phyloP scores from a whole-genome alignment of 1,284 basidiomycete species.

The Ceratobasidium sp. region DNA sequence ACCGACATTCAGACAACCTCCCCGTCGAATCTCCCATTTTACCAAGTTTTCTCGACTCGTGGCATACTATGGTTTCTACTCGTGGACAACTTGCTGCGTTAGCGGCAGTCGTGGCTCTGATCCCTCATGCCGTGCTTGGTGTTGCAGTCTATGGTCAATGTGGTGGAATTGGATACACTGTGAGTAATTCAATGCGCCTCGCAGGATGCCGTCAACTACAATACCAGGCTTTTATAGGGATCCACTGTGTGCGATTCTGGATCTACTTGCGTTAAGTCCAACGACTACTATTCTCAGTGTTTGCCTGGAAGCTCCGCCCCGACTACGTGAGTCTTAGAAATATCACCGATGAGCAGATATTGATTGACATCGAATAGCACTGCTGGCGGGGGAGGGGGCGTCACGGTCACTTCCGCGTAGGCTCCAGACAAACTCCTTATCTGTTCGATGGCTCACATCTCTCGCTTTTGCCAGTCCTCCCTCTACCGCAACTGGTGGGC shows the following conservation, averaged over 20 bases:
- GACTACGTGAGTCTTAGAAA: not conserved
- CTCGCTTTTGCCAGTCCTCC: not conserved
- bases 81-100: constrained; percentile 16
- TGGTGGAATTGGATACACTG: constrained; percentile 24
- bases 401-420: too few species aligned
- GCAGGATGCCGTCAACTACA: not conserved
- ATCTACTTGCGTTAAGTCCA: constrained; percentile 7
- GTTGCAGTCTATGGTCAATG: constrained; percentile 26
- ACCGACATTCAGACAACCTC: not conserved
- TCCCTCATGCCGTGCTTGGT: not conserved
- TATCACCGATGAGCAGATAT: too few species aligned
- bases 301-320: not conserved
- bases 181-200: not conserved
- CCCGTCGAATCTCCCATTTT: not conserved
- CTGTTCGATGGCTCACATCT: not conserved
- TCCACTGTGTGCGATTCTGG: constrained; percentile 3
- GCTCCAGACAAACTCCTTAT: not conserved
- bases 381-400: too few species aligned
- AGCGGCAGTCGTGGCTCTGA: not conserved
- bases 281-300: constrained; percentile 31
- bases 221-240: not conserved
- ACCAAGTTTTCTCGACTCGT: not conserved
- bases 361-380: too few species aligned
- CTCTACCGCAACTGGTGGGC: constrained; percentile 41
- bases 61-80: not conserved